Evolutionary conservation across 208 protist genomes (phyloP), one percentile per base, ranked within the genome.

Genomic region (Trypanosoma caninum): DNA sequence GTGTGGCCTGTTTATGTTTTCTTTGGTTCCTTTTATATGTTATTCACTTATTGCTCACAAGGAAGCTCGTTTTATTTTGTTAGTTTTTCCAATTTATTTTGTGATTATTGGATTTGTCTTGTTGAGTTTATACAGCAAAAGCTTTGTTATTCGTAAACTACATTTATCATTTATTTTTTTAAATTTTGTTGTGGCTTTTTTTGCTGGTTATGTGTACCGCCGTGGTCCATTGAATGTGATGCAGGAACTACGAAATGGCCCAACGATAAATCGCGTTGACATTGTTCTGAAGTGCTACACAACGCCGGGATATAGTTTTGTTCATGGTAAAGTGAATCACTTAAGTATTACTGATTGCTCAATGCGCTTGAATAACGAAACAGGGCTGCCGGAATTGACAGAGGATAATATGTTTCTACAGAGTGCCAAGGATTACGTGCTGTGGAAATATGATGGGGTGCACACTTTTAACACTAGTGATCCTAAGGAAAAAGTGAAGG

Each of bases 21-120:
- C 77, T 16, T 16, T 73, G 6, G 92, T 72, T 45, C 76, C 71
- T 9, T n/a, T 97, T 8, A 2, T 59, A 0, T 47, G 78, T n/a
- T 87, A 97, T 65, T 96, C 84, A 48, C 50, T 84, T 8, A 66
- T 97, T 22, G 59, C 53, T 0, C 96, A 98, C 78, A 98, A 98
- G 61, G 96, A 98, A 63, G 94, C 97, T 67, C 84, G 96, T 46
- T 96, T 96, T 67, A 37, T 95, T 16, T 85, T 82, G 50, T 54
- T 76, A 4, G 58, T 90, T 14, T 45, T 93, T 0, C 74, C 84
- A 23, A 11, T 90, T 5, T 23, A 48, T 25, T 46, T 93, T 27
- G 25, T 94, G 6, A 46, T 90, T 10, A 59, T 56, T 4, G 78
- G 67, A 22, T 69, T 86, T 25, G 76, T 82, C 11, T 48, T 89